A percentile compares a stretch with the other conserved stretches of the same genome.
Conservation (phyloP, 352 stramenopile genomes). For the Phytopythium mirpurense region DNA sequence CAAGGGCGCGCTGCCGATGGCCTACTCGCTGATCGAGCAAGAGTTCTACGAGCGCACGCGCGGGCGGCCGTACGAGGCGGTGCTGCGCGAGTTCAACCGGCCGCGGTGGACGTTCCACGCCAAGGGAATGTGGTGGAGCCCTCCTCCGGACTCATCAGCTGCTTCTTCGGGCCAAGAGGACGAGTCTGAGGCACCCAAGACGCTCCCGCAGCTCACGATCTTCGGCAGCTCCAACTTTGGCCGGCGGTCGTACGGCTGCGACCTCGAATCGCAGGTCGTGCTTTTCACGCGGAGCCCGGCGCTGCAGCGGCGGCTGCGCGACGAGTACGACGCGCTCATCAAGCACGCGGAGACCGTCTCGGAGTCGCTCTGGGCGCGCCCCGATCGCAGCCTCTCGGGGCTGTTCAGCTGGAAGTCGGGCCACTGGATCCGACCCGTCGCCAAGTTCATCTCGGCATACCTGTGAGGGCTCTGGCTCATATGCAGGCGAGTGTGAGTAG, state of each 20-base stretch:
- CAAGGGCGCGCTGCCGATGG: conserved; percentile 73
- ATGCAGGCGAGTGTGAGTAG: not conserved
- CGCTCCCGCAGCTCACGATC: conserved; percentile 47
- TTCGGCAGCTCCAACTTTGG: conserved; percentile 81
- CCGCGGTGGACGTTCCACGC: conserved; percentile 75
- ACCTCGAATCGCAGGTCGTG: conserved; percentile 71
- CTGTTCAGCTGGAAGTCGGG: conserved; percentile 71
- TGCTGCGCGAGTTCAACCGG: conserved; percentile 67
- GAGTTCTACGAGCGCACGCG: conserved; percentile 63
- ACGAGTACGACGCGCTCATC: conserved; percentile 50
- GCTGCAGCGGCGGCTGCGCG: conserved; percentile 38
- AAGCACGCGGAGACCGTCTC: conserved; percentile 49
- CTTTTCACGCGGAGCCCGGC: conserved; percentile 47
- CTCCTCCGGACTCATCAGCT: conserved; percentile 10
- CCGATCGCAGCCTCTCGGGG: conserved; percentile 45
- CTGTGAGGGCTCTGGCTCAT: conserved; percentile 16
- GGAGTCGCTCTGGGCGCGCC: conserved; percentile 53
- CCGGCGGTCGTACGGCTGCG: conserved; percentile 64
- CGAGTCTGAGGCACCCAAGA: conserved; percentile 12
- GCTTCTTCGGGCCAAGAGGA: conserved; percentile 2
- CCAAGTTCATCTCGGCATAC: conserved; percentile 59
- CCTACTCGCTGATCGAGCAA: conserved; percentile 80
- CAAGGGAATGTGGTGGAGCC: conserved; percentile 81
- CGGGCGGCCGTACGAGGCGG: conserved; percentile 26
- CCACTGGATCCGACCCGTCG: conserved; percentile 69